Conservation (phyloP, 2,329 filamentous ascomycete species). For the Beauveria pseudobassiana region DNA sequence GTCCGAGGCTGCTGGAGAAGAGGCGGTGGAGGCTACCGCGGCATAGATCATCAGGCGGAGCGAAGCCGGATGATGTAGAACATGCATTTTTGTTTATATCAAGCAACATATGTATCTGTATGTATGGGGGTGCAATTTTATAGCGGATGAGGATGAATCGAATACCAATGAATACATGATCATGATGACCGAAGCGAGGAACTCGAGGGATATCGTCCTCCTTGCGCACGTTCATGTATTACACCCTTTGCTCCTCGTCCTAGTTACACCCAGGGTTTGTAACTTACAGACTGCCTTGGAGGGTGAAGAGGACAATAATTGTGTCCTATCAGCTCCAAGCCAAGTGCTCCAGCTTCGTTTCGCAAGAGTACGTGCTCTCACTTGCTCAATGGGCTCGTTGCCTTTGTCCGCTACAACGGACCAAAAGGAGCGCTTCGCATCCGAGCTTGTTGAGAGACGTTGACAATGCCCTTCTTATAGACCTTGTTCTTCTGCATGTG, state of each 20-base stretch:
- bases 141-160: neutral
- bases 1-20: constrained; percentile 2
- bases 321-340: neutral
- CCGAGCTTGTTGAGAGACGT: neutral
- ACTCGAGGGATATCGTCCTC: neutral
- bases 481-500: neutral
- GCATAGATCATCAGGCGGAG: neutral
- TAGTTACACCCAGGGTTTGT: neutral
- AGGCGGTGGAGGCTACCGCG: neutral
- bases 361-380: neutral
- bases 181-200: neutral
- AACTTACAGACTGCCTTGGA: constrained; percentile 2
- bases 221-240: neutral
- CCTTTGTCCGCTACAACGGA: neutral
- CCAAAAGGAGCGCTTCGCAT: neutral
- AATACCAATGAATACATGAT: constrained; percentile 4
- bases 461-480: neutral
- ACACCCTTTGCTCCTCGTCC: too few species aligned
- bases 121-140: neutral
- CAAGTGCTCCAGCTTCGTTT: neutral
- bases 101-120: constrained; percentile 1
- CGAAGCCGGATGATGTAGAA: neutral
- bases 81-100: neutral
- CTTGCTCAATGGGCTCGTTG: neutral
- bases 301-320: neutral